Conservation (phyloP, 345 rosid genomes). For the Rhizophora mangle region DNA sequence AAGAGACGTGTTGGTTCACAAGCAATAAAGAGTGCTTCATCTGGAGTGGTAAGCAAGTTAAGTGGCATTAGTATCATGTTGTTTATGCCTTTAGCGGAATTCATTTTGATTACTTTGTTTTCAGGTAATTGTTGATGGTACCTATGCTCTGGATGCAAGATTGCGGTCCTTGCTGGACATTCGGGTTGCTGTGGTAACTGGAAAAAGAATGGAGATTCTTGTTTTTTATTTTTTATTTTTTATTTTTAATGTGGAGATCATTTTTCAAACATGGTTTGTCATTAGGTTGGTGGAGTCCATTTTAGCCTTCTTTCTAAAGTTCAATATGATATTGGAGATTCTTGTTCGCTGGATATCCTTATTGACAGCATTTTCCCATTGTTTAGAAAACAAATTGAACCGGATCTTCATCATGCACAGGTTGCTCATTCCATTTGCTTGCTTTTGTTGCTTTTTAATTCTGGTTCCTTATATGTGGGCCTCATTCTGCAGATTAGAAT, state of each 20-base stretch:
- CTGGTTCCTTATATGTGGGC: slow-evolving; percentile 24
- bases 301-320: slow-evolving; percentile 98
- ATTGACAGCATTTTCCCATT: slow-evolving; percentile 98
- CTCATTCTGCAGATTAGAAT: slow-evolving; percentile 83
- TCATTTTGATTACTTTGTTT: slow-evolving; percentile 16
- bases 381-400: slow-evolving; percentile 96
- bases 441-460: slow-evolving; percentile 10
- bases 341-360: slow-evolving; percentile 88
- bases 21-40: slow-evolving; percentile 55
- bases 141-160: slow-evolving; percentile 89
- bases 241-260: background rate
- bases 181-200: slow-evolving; percentile 94
- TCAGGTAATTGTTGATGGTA: slow-evolving; percentile 97
- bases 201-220: too few relatives aligned
- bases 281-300: slow-evolving; percentile 98
- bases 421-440: slow-evolving; percentile 38
- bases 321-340: slow-evolving; percentile 91
- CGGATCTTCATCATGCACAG: slow-evolving; percentile 99
- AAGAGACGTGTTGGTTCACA: slow-evolving; percentile 60
- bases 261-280: slow-evolving; percentile 19
- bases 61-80: slow-evolving; percentile 1
- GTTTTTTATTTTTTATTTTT: too few relatives aligned
- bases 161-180: slow-evolving; percentile 96
- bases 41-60: slow-evolving; percentile 65
- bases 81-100: slow-evolving; percentile 16